phyloP scores from a whole-genome alignment of 805 yeast species.

The Myxozyma monticola region DNA sequence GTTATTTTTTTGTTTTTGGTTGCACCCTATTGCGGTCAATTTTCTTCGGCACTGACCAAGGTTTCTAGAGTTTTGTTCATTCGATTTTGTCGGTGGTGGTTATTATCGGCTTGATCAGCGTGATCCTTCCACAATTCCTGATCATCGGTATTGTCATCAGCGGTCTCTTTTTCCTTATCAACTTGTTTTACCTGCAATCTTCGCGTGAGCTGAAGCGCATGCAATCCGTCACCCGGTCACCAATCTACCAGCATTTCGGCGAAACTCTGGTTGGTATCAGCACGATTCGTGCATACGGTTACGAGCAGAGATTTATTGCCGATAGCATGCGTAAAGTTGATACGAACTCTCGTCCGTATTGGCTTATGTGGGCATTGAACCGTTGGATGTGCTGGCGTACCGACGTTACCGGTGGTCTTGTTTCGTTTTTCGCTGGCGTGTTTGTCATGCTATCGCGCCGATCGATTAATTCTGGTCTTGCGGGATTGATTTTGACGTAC shows the following conservation, averaged over 20 bases:
- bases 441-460: constrained; percentile 69
- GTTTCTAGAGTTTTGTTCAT: constrained; percentile 15
- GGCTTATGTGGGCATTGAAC: constrained; percentile 91
- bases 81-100: constrained; percentile 49
- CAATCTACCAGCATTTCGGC: constrained; percentile 93
- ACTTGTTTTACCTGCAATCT: constrained; percentile 71
- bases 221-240: constrained; percentile 88
- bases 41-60: too few relatives aligned
- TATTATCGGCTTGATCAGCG: constrained; percentile 67
- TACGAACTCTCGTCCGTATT: constrained; percentile 83
- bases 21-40: too few relatives aligned
- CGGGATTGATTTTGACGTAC: constrained; percentile 90
- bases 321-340: constrained; percentile 81
- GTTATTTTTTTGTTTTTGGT: constrained; percentile 61
- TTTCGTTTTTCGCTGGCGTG: constrained; percentile 77
- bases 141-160: constrained; percentile 66
- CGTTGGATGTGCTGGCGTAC: constrained; percentile 90
- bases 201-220: constrained; percentile 90
- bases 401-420: constrained; percentile 79
- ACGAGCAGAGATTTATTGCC: constrained; percentile 77
- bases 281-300: constrained; percentile 94
- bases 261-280: constrained; percentile 91
- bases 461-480: constrained; percentile 82
- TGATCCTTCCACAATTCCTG: constrained; percentile 82
- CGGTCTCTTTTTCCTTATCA: constrained; percentile 66